Evolutionary conservation across 78 protist species (phyloP).

Genomic region (Dictyostelium firmibasis): DNA sequence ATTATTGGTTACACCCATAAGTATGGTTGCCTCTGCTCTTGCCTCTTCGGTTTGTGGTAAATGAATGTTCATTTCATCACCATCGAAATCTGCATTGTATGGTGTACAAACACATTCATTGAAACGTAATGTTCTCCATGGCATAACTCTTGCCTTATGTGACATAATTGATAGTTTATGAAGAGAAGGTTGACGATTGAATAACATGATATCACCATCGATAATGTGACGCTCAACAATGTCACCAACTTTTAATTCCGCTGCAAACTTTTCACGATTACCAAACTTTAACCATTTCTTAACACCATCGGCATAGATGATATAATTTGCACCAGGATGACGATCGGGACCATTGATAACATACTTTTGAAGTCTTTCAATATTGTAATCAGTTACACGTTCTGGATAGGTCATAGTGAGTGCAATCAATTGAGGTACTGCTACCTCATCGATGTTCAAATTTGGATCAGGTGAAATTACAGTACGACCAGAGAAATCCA

Average conservation of each 20-base stretch:
- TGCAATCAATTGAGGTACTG: slow-evolving; percentile 95
- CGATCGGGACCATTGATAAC: slow-evolving; percentile 88
- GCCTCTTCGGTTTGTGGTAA: slow-evolving; percentile 97
- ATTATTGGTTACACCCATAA: slow-evolving; percentile 89
- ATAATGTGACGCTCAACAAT: slow-evolving; percentile 98
- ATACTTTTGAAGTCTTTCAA: slow-evolving; percentile 48
- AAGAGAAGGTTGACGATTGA: slow-evolving; percentile 99
- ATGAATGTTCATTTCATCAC: slow-evolving; percentile 99
- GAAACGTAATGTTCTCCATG: slow-evolving; percentile 98
- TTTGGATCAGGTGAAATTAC: slow-evolving; percentile 99
- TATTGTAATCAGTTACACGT: slow-evolving; percentile 89
- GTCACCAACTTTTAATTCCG: slow-evolving; percentile 84
- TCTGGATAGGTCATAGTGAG: slow-evolving; percentile 97
- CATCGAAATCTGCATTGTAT: slow-evolving; percentile 99
- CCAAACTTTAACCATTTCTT: slow-evolving; percentile 77
- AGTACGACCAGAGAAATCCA: slow-evolving; percentile 98
- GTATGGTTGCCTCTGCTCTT: slow-evolving; percentile 92
- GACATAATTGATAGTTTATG: slow-evolving; percentile 98
- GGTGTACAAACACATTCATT: slow-evolving; percentile 99
- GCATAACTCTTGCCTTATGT: slow-evolving; percentile 92
- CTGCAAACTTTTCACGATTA: slow-evolving; percentile 82
- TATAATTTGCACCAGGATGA: slow-evolving; percentile 96
- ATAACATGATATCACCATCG: slow-evolving; percentile 97
- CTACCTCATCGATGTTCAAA: slow-evolving; percentile 94
- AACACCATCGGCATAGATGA: slow-evolving; percentile 74